Conservation (phyloP, 1,284 basidiomycete species). For the Mycena sp. region DNA sequence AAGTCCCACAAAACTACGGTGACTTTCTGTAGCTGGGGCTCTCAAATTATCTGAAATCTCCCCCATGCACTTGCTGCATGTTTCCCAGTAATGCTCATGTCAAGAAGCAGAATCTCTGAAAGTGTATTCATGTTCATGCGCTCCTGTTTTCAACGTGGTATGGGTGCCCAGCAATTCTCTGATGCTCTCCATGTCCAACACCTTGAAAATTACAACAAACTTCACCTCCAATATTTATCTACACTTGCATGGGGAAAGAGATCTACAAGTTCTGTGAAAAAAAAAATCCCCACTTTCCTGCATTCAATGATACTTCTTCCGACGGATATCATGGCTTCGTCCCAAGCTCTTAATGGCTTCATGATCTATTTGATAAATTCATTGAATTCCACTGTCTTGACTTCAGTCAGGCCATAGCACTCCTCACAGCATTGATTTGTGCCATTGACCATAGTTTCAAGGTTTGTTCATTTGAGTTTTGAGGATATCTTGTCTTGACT, state of each 20-base stretch:
- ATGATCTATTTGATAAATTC: conserved; percentile 38
- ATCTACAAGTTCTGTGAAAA: not conserved
- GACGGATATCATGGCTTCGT: conserved; percentile 35
- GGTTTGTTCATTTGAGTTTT: conserved; percentile 21
- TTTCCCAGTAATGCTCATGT: conserved; percentile 39
- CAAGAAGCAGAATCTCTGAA: conserved; percentile 31
- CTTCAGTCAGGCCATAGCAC: conserved; percentile 38
- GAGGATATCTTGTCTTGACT: not conserved
- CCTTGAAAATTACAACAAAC: conserved; percentile 30
- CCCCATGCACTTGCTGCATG: conserved; percentile 31
- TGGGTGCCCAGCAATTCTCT: conserved; percentile 39
- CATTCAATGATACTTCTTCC: conserved; percentile 29
- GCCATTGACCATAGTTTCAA: conserved; percentile 43
- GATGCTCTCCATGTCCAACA: conserved; percentile 34
- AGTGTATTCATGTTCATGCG: conserved; percentile 31
- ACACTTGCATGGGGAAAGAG: not conserved
- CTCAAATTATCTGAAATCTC: conserved; percentile 30
- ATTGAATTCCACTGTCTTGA: conserved; percentile 34
- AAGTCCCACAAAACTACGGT: conserved; percentile 23
- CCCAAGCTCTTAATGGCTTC: conserved; percentile 36
- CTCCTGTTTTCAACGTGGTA: conserved; percentile 37
- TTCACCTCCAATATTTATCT: conserved; percentile 34
- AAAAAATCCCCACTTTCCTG: conserved; percentile 31
- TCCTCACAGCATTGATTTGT: conserved; percentile 34
- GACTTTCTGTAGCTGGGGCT: conserved; percentile 40